Conservation (phyloP, 1,139 yeast genomes). For the Sugiyamaella neomexicana region DNA sequence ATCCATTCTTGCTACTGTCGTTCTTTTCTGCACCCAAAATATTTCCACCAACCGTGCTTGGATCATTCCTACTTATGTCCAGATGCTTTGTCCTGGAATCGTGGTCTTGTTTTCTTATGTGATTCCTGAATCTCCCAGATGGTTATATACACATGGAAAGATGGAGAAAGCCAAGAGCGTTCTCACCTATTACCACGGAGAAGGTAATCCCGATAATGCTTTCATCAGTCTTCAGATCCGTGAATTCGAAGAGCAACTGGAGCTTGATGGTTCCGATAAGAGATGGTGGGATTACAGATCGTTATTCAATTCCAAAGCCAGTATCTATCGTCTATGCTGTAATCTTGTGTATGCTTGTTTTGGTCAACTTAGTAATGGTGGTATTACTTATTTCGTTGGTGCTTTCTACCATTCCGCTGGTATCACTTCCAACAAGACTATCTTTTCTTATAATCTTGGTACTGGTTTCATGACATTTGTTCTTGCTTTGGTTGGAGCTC, state of each 20-base stretch:
- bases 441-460: conserved; percentile 24
- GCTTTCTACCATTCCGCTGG: conserved; percentile 28
- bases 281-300: conserved; percentile 37
- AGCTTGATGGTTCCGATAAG: conserved; percentile 26
- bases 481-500: conserved; percentile 26
- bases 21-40: conserved; percentile 45
- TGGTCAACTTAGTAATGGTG: conserved; percentile 24
- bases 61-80: conserved; percentile 49
- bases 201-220: conserved; percentile 27
- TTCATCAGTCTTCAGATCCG: conserved; percentile 26
- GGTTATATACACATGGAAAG: conserved; percentile 50
- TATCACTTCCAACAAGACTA: conserved; percentile 20
- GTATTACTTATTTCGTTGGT: conserved; percentile 26
- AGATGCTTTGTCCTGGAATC: conserved; percentile 46
- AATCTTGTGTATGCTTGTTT: conserved; percentile 22
- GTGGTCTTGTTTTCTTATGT: conserved; percentile 55
- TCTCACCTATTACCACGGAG: conserved; percentile 30
- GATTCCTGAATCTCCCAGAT: conserved; percentile 73
- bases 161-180: conserved; percentile 48
- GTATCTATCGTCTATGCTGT: conserved; percentile 38
- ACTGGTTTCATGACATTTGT: conserved; percentile 20
- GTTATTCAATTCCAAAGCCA: conserved; percentile 41
- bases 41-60: conserved; percentile 44
- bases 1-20: conserved; percentile 50
- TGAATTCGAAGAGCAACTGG: conserved; percentile 27